Evolutionary conservation across 768 basidiomycete genomes (phyloP).

Genomic region (Lactarius tabidus): DNA sequence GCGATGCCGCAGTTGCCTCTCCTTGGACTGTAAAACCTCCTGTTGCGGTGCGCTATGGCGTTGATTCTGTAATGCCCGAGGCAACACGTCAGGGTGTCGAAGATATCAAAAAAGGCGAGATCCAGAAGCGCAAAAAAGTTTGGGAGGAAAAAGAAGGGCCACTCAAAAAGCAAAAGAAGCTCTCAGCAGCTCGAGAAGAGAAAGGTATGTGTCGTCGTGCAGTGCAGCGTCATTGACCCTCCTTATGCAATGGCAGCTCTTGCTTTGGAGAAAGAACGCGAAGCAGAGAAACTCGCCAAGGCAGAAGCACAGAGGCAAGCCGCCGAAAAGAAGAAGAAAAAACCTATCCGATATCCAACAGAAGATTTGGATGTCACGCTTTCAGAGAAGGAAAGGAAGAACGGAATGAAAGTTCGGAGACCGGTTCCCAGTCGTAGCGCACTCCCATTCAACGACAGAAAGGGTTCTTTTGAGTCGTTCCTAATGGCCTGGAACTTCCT

Average conservation of each 20-base stretch:
- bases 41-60: conserved; percentile 81
- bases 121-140: conserved; percentile 88
- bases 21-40: conserved; percentile 92
- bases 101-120: conserved; percentile 78
- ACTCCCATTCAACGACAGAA: conserved; percentile 65
- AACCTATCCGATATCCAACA: conserved; percentile 86
- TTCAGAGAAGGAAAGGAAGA: conserved; percentile 78
- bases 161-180: conserved; percentile 76
- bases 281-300: conserved; percentile 61
- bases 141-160: conserved; percentile 88
- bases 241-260: conserved; percentile 33
- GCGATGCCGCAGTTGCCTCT: conserved; percentile 87
- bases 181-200: conserved; percentile 69
- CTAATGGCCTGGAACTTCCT: conserved; percentile 93
- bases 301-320: conserved; percentile 69
- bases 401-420: conserved; percentile 62
- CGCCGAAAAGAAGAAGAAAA: conserved; percentile 83
- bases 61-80: conserved; percentile 82
- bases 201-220: conserved; percentile 46
- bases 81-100: conserved; percentile 77
- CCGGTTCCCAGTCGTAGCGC: conserved; percentile 59
- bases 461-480: conserved; percentile 74
- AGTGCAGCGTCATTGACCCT: conserved; percentile 1
- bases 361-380: conserved; percentile 85
- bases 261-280: conserved; percentile 64